Base-by-base conservation (phyloP, 306 rosid genomes). In the Inga leiocalycina region DNA sequence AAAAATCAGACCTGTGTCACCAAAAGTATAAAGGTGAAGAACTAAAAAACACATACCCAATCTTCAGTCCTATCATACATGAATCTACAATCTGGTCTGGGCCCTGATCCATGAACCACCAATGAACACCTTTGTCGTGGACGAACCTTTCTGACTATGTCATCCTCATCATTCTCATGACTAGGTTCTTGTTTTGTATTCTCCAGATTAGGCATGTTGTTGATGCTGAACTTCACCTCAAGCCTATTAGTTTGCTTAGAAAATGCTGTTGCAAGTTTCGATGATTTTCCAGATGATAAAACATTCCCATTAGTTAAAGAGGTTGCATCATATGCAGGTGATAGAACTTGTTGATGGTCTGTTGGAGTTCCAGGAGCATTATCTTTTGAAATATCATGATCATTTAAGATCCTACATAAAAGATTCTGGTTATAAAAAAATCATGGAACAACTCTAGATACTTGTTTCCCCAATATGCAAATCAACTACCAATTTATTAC, bases 11-110 rank as follows among this genome's bases (percentile, higher is more conserved):
- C 30, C 75, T 84, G 49, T 83, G 54, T 9, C 65, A 90, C 43
- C 39, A 83, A 75, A 79, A 79, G 76, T 65, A 52, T 65, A 71
- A 16, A 71, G 64, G 49, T 48, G 73, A 88, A 64, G 46, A 80
- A 48, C n/a, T 43, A 45, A 70, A 54, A 66, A 79, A 80, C 45
- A 82, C 91, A 80, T 90, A 96, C 99, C 97, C 89, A 90, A 76
- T 93, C 97, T 80, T 92, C 97, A 57, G 49, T 85, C 85, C 89
- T 87, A 79, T 93, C 97, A 79, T 90, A 87, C 99, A 96, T 91
- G 89, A 93, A 96, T 85, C 97, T 88, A 84, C 97, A 93, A 77
- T 90, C 91, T 43, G 87, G 82, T 86, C 85, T 90, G 61, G 92
- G 97, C 75, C 88, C 94, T 83, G 94, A 92, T 83, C 85, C 87